Evolutionary conservation across 176 grass and related monocot genomes (phyloP).

Genomic region (Tuctoria greenei): DNA sequence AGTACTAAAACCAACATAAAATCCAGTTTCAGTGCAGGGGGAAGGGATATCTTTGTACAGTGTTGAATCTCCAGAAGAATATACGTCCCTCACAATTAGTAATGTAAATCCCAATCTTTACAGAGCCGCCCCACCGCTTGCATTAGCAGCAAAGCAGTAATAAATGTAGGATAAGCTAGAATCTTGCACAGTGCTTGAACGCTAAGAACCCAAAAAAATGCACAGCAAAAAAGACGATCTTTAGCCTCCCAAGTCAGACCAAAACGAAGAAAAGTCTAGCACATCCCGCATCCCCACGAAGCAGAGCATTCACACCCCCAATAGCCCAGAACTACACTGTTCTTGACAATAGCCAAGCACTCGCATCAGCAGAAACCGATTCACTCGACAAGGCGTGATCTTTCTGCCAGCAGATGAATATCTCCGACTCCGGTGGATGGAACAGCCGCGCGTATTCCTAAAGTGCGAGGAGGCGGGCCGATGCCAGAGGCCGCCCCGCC

Average conservation of each 20-base stretch:
- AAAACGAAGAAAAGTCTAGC: conserved; percentile 16
- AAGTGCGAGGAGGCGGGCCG: background rate
- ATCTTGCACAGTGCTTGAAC: background rate
- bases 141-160: conserved; percentile 13
- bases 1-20: conserved; percentile 36
- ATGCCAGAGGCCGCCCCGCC: conserved; percentile 26
- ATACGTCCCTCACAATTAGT: background rate
- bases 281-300: background rate
- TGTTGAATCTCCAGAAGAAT: conserved; percentile 29
- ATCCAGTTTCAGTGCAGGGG: conserved; percentile 9
- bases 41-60: conserved; percentile 20
- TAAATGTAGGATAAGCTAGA: conserved; percentile 25
- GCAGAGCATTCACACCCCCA: conserved; percentile 5
- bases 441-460: background rate
- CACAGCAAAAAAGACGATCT: conserved; percentile 2
- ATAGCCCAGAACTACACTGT: background rate
- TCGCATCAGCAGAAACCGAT: conserved; percentile 4
- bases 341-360: background rate
- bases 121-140: background rate
- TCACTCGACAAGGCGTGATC: background rate
- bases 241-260: background rate
- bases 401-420: background rate
- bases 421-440: background rate
- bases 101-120: conserved; percentile 13
- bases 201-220: background rate